A percentile compares a stretch with the other conserved stretches of the same genome.
These are phyloP conservation scores for Galeopsis tetrahit DNA, from an alignment of 257 asterid genomes.

Conservation along the genomic window DNA sequence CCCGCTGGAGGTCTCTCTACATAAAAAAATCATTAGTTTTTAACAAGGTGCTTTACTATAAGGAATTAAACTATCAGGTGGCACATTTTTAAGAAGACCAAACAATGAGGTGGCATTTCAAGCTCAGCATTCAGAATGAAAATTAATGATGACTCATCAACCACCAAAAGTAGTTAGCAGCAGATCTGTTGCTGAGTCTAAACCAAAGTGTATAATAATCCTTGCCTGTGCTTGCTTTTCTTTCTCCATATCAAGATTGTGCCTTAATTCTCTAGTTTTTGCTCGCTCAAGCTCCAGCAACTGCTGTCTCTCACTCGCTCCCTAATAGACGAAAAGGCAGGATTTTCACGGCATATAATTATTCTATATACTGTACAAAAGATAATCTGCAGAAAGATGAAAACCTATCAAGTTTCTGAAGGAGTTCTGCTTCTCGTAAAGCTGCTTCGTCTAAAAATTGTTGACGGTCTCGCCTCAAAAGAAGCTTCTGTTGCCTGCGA, in stretches of 20 bases:
- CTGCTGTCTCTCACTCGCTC: slow-evolving; percentile 82
- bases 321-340: slow-evolving; percentile 48
- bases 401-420: slow-evolving; percentile 88
- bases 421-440: slow-evolving; percentile 82
- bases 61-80: neutral
- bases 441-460: slow-evolving; percentile 85
- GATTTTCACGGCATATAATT: slow-evolving; percentile 13
- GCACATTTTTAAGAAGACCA: slow-evolving; percentile 3
- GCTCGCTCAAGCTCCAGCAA: slow-evolving; percentile 85
- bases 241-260: slow-evolving; percentile 93
- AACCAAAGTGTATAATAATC: slow-evolving; percentile 15
- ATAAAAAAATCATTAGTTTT: slow-evolving; percentile 27
- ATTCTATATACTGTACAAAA: slow-evolving; percentile 15
- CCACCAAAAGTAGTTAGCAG: neutral
- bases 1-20: slow-evolving; percentile 95
- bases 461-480: slow-evolving; percentile 71
- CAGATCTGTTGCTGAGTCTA: neutral
- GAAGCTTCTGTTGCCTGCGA: slow-evolving; percentile 87
- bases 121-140: slow-evolving; percentile 10
- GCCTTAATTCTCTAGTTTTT: slow-evolving; percentile 88
- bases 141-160: slow-evolving; percentile 1
- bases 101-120: slow-evolving; percentile 1
- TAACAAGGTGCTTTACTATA: slow-evolving; percentile 17
- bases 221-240: slow-evolving; percentile 95
- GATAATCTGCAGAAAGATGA: slow-evolving; percentile 20